Evolutionary conservation across 2,329 filamentous ascomycete species (phyloP).

Genomic region (Neurospora sp.): DNA sequence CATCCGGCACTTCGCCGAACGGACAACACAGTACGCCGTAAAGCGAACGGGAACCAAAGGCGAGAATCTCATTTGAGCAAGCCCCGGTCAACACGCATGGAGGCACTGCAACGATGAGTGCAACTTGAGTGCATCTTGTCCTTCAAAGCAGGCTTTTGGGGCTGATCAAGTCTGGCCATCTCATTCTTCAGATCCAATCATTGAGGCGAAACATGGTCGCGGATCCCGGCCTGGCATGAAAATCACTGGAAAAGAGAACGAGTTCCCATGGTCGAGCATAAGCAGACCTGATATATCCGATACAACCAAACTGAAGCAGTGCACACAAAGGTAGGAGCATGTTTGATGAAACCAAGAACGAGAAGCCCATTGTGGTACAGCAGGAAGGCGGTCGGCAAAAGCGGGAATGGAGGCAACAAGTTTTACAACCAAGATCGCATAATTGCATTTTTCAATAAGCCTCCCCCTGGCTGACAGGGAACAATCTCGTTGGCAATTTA

Average conservation of each 20-base stretch:
- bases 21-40: not conserved
- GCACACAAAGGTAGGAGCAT: not conserved
- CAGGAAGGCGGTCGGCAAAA: not conserved
- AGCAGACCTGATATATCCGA: not conserved
- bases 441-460: not conserved
- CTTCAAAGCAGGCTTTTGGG: not conserved
- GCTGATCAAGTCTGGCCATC: not conserved
- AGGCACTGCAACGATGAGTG: not conserved
- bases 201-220: not conserved
- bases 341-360: not conserved
- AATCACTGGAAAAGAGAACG: not conserved
- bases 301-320: not conserved
- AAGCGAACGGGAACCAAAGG: not conserved
- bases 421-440: not conserved
- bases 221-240: not conserved
- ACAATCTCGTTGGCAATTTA: not conserved
- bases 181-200: not conserved
- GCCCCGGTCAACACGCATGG: not conserved
- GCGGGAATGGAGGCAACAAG: not conserved
- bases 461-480: not conserved
- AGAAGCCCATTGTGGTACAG: not conserved
- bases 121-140: not conserved
- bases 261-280: not conserved
- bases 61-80: not conserved
- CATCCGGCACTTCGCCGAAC: too few species aligned